Evolutionary conservation across 352 stramenopile genomes (phyloP), one percentile per base, ranked within the genome.

Genomic region (Phytophthora fragariae): DNA sequence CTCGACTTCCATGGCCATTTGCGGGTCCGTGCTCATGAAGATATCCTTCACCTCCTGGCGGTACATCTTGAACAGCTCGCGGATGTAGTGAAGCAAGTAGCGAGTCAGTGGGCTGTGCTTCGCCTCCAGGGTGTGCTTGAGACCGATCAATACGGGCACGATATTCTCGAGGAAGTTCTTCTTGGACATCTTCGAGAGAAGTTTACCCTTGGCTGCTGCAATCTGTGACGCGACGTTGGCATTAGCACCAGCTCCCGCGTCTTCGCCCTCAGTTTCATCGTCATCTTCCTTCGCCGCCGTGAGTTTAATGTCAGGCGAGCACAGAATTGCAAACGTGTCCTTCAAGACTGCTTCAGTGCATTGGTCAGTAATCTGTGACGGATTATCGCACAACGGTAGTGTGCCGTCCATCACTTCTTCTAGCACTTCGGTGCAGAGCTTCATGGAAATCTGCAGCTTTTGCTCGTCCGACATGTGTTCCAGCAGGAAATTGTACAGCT

Each of bases 111-210:
- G 97, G 62, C 96, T 99, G 57, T 94, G 90, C 68, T 94, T 97
- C 19, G 83, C 85, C 68, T 99, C 95, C 27, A 99, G 84, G 33
- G 96, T 93, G 62, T 95, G 90, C 77, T 99, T 99, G 35, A 99
- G 85, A 17, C 93, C 97, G 61, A 98, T 98, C 19, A 99, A 77
- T 44, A 99, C 96, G 0, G 98, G 98, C 10, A 99, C 89, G 2
- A 99, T 85, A 56, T 98, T 98, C 77, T 99, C 97, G 37, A 99
- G 82, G 50, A 99, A 93, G 73, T 99, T 98, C 79, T 99, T 99
- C 71, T 97, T 92, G 41, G 94, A 98, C 79, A 99, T 96, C 62
- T 98, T 99, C 0, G 91, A 97, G 2, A 99, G 80, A 27, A 99
- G 73, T 59, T 94, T 96, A 11, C 91, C 89, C 79, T 98, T 99